A percentile compares a stretch with the other conserved stretches of the same genome.
Conservation (phyloP, 1,139 yeast genomes). For the Taphrina wiesneri region DNA sequence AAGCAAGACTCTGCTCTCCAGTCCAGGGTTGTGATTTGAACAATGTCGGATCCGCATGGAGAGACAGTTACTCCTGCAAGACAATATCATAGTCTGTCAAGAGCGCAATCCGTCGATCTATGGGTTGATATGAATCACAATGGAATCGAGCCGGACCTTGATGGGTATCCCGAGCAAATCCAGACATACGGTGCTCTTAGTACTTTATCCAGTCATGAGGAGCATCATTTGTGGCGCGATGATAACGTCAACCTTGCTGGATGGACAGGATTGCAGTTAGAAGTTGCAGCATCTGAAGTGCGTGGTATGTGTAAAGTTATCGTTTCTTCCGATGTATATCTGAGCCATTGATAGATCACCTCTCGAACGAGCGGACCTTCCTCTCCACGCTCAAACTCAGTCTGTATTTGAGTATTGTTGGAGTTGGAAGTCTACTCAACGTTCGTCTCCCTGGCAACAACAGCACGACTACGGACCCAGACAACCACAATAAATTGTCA, state of each 20-base stretch:
- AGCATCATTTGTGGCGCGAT: not conserved
- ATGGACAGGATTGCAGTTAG: slow-evolving; percentile 5
- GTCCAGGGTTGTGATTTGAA: not conserved
- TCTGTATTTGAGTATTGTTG: slow-evolving; percentile 14
- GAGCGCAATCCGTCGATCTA: not conserved
- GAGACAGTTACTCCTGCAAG: too few relatives aligned
- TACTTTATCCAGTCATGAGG: not conserved
- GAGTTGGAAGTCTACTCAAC: slow-evolving; percentile 17
- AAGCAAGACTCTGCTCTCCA: too few relatives aligned
- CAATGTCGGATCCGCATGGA: not conserved
- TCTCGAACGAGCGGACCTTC: slow-evolving; percentile 31
- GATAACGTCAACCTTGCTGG: not conserved
- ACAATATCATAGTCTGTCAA: not conserved
- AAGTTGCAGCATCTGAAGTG: slow-evolving; percentile 19
- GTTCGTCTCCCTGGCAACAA: slow-evolving; percentile 15
- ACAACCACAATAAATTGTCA: not conserved
- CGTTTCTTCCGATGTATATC: too few relatives aligned
- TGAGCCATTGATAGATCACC: slow-evolving; percentile 15
- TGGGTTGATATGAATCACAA: slow-evolving; percentile 3
- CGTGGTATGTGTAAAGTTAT: slow-evolving; percentile 7
- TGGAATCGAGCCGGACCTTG: not conserved
- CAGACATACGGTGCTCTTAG: not conserved
- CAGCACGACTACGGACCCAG: not conserved
- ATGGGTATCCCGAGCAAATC: not conserved
- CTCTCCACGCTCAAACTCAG: slow-evolving; percentile 24